Base-by-base conservation (phyloP, 1,139 yeast species). In the Lodderomyces parapsilosis region DNA sequence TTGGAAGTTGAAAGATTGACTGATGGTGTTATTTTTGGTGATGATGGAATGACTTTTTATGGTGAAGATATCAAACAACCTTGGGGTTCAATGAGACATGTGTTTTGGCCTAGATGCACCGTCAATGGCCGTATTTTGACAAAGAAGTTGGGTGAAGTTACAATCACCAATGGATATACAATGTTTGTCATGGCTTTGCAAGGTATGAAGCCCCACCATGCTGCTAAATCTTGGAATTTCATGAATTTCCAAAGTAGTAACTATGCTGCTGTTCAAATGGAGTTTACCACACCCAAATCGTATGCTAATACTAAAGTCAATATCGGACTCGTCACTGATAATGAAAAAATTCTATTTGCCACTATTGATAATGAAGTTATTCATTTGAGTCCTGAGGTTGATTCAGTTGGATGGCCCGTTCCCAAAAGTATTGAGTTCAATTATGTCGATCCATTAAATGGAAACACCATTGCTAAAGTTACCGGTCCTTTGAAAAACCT, bases 181-280 rank as follows among this genome's bases (percentile, higher is more conserved):
- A 86, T 91, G 96, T 90, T 83, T 62, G 96, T 93, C 40, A 86
- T 88, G 95, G 99, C 99, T n/a, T 69, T 90, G 54, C 99, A 93
- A 71, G 98, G 98, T 49, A 91, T 93, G 98, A 93, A 93, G 66
- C 99, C 99, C 11, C 98, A 93, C 65, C 99, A 93, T 65, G 97
- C 97, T 28, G 99, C 99, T 45, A 88, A 95, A 51, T 69, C 90
- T 19, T 93, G 99, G 99, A 94, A 93, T 67, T 93, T 93, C 63
- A 68, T 88, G 53, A 87, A 88, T 66, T 91, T 87, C 76, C 96
- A 89, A 60, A 86, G 95, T 19, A 77, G 81, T 39, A 71, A 81
- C 34, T 72, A 76, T 55, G 75, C 93, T 31, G 95, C 88, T 6
- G 82, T 90, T 19, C 80, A 87, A 53, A 93, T 93, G 98, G 97